Conservation (phyloP, 2,329 filamentous ascomycete genomes). For the Nannizziopsis barbatae region DNA sequence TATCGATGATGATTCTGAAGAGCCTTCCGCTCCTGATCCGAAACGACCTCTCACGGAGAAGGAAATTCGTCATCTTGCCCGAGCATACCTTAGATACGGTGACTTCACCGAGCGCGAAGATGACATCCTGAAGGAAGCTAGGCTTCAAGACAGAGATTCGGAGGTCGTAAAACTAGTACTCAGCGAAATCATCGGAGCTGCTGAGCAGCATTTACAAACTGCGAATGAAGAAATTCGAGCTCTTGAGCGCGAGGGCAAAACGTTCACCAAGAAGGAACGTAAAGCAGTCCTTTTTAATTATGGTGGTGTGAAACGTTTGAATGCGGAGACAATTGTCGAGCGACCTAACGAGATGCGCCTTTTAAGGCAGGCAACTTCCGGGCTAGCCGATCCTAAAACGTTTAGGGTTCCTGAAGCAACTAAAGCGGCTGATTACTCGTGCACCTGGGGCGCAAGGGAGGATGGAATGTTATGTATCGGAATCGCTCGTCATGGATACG, state of each 20-base stretch:
- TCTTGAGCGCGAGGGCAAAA: constrained; percentile 63
- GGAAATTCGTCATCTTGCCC: constrained; percentile 82
- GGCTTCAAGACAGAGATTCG: constrained; percentile 68
- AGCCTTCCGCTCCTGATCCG: constrained; percentile 57
- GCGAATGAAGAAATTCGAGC: constrained; percentile 54
- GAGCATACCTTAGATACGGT: constrained; percentile 82
- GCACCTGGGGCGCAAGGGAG: constrained; percentile 82
- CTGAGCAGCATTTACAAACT: constrained; percentile 59
- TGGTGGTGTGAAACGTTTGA: constrained; percentile 83
- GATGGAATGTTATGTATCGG: constrained; percentile 96
- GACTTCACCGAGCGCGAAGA: constrained; percentile 78
- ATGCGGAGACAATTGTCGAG: constrained; percentile 89
- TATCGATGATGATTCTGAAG: constrained; percentile 61
- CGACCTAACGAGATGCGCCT: constrained; percentile 80
- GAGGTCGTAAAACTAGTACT: constrained; percentile 68
- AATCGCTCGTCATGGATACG: constrained; percentile 86
- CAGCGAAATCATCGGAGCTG: constrained; percentile 64
- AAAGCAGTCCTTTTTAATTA: constrained; percentile 96
- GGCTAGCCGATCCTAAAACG: constrained; percentile 55
- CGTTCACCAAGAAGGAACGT: constrained; percentile 88
- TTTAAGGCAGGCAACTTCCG: constrained; percentile 60
- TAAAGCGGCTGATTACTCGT: constrained; percentile 83
- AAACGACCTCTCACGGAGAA: constrained; percentile 84
- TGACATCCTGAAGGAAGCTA: constrained; percentile 78
- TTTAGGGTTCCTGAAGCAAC: constrained; percentile 87